Conservation (phyloP, 1,284 basidiomycete genomes). For the Ceratobasidium sp. region DNA sequence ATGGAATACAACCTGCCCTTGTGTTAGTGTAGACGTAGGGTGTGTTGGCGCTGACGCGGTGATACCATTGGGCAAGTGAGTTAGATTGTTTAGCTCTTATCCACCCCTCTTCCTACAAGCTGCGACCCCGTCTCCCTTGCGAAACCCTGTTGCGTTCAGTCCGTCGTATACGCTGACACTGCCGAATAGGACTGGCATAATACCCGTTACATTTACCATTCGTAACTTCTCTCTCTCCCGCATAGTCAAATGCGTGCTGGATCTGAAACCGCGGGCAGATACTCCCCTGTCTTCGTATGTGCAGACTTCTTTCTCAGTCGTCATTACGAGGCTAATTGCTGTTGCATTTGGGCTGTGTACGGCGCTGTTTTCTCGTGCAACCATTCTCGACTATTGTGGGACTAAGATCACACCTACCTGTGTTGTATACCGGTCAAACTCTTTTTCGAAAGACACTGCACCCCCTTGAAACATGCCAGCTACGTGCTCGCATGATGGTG, state of each 20-base stretch:
- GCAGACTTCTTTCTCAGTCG: neutral
- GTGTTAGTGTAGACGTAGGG: slow-evolving; percentile 20
- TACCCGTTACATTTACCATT: slow-evolving; percentile 64
- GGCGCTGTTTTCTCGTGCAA: slow-evolving; percentile 13
- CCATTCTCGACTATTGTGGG: neutral
- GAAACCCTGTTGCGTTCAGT: neutral
- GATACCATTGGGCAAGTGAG: slow-evolving; percentile 21
- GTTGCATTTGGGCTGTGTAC: neutral
- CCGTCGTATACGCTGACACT: slow-evolving; percentile 16
- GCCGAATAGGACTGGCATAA: slow-evolving; percentile 60
- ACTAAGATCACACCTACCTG: slow-evolving; percentile 55
- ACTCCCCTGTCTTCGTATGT: slow-evolving; percentile 30
- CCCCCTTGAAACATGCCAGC: slow-evolving; percentile 56
- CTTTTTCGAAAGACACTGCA: slow-evolving; percentile 64
- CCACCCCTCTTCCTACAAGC: neutral
- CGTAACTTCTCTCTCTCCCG: slow-evolving; percentile 71
- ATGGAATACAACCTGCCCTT: slow-evolving; percentile 61
- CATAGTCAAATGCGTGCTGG: slow-evolving; percentile 31
- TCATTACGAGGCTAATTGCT: neutral
- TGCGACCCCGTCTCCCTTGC: slow-evolving; percentile 10
- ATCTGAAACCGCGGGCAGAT: slow-evolving; percentile 35
- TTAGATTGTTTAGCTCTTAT: neutral
- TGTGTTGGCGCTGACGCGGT: slow-evolving; percentile 13
- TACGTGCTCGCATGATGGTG: slow-evolving; percentile 64
- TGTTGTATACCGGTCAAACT: slow-evolving; percentile 66